Evolutionary conservation across 331 rosid genomes (phyloP).

Genomic region (Malus hybrid): DNA sequence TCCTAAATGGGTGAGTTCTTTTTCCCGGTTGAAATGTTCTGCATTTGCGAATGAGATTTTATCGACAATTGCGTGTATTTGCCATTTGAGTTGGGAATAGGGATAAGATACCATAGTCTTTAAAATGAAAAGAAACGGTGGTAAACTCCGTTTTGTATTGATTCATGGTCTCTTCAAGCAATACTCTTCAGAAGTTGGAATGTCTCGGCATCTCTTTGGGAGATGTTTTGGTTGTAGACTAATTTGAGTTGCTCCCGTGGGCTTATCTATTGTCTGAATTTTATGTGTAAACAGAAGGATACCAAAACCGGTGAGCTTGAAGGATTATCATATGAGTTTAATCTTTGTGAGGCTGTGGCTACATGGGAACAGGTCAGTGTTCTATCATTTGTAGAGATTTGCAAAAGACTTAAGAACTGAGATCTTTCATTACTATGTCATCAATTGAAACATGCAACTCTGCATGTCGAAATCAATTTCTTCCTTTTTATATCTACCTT

Average conservation of each 20-base stretch:
- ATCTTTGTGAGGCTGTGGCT: slow-evolving; percentile 85
- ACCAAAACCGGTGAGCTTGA: slow-evolving; percentile 81
- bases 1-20: slow-evolving; percentile 79
- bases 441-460: background rate
- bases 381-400: background rate
- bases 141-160: background rate
- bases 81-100: background rate
- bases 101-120: background rate
- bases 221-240: background rate
- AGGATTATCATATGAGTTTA: slow-evolving; percentile 64
- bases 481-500: background rate
- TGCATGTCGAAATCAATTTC: background rate
- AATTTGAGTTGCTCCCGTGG: background rate
- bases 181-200: background rate
- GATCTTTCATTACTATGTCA: background rate
- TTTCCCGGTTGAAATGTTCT: background rate
- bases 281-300: slow-evolving; percentile 57
- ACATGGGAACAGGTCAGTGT: slow-evolving; percentile 81
- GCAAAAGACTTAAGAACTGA: background rate
- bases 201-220: background rate
- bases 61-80: background rate
- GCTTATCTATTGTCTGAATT: background rate
- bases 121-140: background rate
- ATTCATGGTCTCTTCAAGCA: background rate
- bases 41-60: background rate